Percentiles rank a stretch among this genome's conserved stretches.
phyloP scores from a whole-genome alignment of 2,329 filamentous ascomycete species.

The Colletotrichum incanum region DNA sequence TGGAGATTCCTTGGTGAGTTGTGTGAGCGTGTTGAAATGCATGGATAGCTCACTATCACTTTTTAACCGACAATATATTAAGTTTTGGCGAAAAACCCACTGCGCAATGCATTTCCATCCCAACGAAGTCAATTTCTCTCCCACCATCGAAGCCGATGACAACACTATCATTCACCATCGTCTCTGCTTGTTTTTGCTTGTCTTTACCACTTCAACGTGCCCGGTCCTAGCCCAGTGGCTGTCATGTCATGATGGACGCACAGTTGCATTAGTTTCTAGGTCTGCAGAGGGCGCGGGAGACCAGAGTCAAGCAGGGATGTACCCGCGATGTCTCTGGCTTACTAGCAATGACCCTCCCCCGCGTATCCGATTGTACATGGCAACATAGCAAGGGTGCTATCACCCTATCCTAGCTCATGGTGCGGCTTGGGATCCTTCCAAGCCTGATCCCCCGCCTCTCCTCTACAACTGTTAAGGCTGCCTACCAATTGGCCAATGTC shows the following conservation, averaged over 20 bases:
- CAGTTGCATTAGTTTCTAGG: background rate
- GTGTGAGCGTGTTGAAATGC: background rate
- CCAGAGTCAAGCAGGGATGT: background rate
- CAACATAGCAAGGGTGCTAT: constrained; percentile 16
- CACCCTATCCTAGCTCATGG: background rate
- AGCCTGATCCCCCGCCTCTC: constrained; percentile 4
- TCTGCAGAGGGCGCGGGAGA: constrained; percentile 1
- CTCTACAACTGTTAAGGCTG: background rate
- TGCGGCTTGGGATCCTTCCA: background rate
- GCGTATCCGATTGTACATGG: constrained; percentile 21
- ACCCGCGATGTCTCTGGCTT: constrained; percentile 4
- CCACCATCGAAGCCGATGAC: background rate
- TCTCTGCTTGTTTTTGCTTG: background rate
- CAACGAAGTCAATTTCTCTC: background rate
- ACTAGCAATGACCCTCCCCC: constrained; percentile 18
- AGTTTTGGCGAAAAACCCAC: background rate
- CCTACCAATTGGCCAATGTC: constrained; percentile 8
- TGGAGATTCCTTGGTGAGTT: background rate
- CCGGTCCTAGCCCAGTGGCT: background rate
- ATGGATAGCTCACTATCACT: background rate
- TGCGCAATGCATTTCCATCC: background rate
- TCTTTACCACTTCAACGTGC: background rate
- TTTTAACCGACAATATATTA: background rate
- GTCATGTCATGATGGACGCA: background rate
- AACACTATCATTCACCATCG: background rate